Evolutionary conservation across 2,329 filamentous ascomycete genomes (phyloP).

Genomic region (Pestalotiopsis sp.): DNA sequence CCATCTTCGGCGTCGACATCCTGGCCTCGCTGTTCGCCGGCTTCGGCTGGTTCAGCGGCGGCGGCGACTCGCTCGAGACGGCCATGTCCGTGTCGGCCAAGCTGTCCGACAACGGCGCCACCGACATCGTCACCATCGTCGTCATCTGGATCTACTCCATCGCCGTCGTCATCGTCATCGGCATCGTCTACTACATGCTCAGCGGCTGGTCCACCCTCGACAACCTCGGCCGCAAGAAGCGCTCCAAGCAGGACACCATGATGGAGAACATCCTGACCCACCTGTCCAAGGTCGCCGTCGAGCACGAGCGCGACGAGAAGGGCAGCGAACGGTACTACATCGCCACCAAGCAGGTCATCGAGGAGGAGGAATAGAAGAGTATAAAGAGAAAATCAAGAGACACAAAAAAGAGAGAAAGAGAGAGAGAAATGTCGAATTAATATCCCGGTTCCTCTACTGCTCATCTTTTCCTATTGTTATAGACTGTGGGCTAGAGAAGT

Average conservation of each 20-base stretch:
- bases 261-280: constrained; percentile 56
- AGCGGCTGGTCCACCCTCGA: constrained; percentile 32
- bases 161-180: constrained; percentile 54
- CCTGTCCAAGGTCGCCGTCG: constrained; percentile 53
- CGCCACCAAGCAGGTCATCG: constrained; percentile 29
- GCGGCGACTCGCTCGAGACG: constrained; percentile 40
- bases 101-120: constrained; percentile 49
- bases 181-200: constrained; percentile 53
- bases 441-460: background rate
- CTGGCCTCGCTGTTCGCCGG: constrained; percentile 71
- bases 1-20: constrained; percentile 69
- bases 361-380: constrained; percentile 25
- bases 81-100: constrained; percentile 34
- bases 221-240: constrained; percentile 54
- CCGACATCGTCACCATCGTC: constrained; percentile 58
- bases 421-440: background rate
- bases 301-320: constrained; percentile 49
- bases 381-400: background rate
- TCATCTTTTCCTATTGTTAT: background rate
- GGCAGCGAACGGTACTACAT: constrained; percentile 40
- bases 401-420: background rate
- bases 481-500: background rate
- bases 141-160: constrained; percentile 57
- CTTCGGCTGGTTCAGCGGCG: constrained; percentile 69
- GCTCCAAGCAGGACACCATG: constrained; percentile 52